Evolutionary conservation across 257 asterid genomes (phyloP).

Genomic region (Gardenia jasminoides): DNA sequence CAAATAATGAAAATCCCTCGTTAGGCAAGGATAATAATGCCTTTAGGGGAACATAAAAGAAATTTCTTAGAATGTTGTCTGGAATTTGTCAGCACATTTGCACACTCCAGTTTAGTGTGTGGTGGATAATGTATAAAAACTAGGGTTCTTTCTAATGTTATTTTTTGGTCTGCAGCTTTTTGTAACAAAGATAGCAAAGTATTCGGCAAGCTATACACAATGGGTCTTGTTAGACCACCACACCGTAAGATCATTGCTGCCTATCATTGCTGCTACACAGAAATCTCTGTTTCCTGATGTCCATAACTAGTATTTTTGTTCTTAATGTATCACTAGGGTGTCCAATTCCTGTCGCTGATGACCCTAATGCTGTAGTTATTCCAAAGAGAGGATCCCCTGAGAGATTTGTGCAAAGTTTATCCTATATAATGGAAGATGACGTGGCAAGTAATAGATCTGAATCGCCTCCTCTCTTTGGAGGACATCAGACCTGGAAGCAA

Average conservation of each 20-base stretch:
- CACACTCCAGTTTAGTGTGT: not conserved
- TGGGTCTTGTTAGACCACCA: conserved; percentile 80
- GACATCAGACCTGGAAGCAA: conserved; percentile 78
- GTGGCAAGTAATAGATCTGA: conserved; percentile 50
- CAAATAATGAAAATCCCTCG: not conserved
- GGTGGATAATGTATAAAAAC: not conserved
- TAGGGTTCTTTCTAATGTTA: not conserved
- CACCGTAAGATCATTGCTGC: conserved; percentile 64
- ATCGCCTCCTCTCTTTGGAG: conserved; percentile 80
- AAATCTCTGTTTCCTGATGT: not conserved
- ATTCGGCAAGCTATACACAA: conserved; percentile 58
- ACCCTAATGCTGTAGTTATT: conserved; percentile 59
- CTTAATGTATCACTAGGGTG: conserved; percentile 53
- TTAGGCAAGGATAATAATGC: not conserved
- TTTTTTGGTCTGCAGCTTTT: conserved; percentile 55
- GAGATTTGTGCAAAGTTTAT: conserved; percentile 48
- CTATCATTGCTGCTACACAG: not conserved
- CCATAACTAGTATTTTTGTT: not conserved
- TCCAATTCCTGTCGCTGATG: conserved; percentile 62
- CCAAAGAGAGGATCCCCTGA: conserved; percentile 61
- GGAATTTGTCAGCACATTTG: not conserved
- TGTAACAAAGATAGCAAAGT: conserved; percentile 93
- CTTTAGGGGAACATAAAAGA: not conserved
- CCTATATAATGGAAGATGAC: conserved; percentile 63
- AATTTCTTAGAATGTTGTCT: not conserved